Conservation (phyloP, 768 basidiomycete genomes). For the Russula emetica region DNA sequence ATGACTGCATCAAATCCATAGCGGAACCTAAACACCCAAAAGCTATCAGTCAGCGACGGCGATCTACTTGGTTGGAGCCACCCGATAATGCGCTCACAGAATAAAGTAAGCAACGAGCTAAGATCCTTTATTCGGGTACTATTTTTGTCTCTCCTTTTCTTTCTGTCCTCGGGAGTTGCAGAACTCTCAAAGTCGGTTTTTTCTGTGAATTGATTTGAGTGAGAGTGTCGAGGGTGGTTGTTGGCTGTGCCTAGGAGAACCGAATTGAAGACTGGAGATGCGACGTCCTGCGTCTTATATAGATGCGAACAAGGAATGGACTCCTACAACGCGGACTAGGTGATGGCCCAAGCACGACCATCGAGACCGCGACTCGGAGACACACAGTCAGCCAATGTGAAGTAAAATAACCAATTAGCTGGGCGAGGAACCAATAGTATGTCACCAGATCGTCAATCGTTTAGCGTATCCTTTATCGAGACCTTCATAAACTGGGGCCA, state of each 20-base stretch:
- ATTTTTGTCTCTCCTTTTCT: not conserved
- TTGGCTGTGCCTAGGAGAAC: not conserved
- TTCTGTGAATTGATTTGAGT: not conserved
- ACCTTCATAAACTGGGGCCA: not conserved
- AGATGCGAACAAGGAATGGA: slow-evolving; percentile 12
- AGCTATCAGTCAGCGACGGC: slow-evolving; percentile 22
- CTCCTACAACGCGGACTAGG: slow-evolving; percentile 17
- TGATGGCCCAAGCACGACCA: slow-evolving; percentile 14
- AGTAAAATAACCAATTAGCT: slow-evolving; percentile 5
- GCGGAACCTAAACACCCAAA: slow-evolving; percentile 23
- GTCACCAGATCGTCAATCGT: slow-evolving; percentile 11
- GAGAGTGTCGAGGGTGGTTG: not conserved
- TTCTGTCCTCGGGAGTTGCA: no score
- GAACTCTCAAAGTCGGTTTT: not conserved
- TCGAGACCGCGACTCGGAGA: not conserved
- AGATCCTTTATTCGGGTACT: not conserved
- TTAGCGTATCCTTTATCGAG: slow-evolving; percentile 3
- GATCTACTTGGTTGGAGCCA: slow-evolving; percentile 18
- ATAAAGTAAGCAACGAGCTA: not conserved
- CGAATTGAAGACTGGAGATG: slow-evolving; percentile 12
- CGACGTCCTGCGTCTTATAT: slow-evolving; percentile 23
- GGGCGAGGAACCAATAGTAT: slow-evolving; percentile 4
- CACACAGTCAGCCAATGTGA: slow-evolving; percentile 9
- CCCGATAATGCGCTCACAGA: slow-evolving; percentile 7
- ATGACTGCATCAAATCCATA: slow-evolving; percentile 65